Conservation (phyloP, 345 rosid genomes). For the Mercurialis annua region DNA sequence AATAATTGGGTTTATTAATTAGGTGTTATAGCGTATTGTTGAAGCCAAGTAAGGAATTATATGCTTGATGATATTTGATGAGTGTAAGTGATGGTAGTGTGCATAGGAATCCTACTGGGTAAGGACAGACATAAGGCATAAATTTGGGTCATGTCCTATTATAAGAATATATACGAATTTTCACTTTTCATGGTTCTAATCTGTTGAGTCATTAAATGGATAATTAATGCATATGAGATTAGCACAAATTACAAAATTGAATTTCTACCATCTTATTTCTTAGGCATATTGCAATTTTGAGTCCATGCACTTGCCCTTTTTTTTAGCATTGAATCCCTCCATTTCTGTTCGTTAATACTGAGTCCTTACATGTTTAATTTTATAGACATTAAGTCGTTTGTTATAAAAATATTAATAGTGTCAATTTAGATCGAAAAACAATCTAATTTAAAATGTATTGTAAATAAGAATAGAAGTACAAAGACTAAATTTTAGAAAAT, state of each 20-base stretch:
- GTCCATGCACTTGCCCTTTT: no score
- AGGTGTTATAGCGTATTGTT: constrained; percentile 30
- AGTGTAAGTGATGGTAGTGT: constrained; percentile 30
- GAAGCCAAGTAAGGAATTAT: constrained; percentile 50
- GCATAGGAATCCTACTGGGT: constrained; percentile 22
- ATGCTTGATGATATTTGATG: constrained; percentile 37
- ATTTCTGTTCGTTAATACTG: no score
- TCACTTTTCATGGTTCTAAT: constrained; percentile 34
- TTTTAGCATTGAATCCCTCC: no score
- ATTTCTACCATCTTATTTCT: neutral
- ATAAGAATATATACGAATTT: constrained; percentile 35
- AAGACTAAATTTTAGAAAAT: no score
- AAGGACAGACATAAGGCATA: constrained; percentile 38
- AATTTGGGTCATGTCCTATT: constrained; percentile 28
- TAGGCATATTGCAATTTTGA: neutral
- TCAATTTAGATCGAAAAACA: no score
- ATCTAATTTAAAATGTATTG: no score
- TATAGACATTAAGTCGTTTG: no score
- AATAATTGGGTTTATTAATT: neutral
- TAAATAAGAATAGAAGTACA: no score
- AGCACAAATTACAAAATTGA: neutral
- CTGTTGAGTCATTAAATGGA: neutral
- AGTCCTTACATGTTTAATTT: no score
- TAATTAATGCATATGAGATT: neutral
- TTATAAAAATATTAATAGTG: no score